Percentiles rank a stretch among this genome's conserved stretches.
Conservation (phyloP, 73 alveolate species). For the Tetrahymena thermophila region DNA sequence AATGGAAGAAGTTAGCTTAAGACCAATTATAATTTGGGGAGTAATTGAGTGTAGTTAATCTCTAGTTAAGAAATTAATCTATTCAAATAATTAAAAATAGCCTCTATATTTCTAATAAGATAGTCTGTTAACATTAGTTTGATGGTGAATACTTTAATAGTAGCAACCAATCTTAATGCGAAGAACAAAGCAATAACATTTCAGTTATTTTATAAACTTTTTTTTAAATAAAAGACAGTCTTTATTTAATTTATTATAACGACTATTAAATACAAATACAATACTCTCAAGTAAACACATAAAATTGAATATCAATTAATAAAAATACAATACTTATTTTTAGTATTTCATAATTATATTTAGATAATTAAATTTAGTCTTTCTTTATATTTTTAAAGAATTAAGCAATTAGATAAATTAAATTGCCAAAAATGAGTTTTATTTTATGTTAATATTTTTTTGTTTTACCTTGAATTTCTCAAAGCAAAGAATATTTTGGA, state of each 20-base stretch:
- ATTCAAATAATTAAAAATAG: neutral
- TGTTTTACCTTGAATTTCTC: no score
- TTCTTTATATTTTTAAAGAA: no score
- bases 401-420: no score
- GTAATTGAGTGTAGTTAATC: neutral
- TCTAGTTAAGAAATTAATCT: neutral
- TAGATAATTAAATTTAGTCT: no score
- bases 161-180: neutral
- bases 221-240: neutral
- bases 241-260: neutral
- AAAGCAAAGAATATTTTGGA: no score
- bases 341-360: neutral
- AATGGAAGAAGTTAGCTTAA: neutral
- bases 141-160: neutral
- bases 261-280: neutral
- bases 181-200: neutral
- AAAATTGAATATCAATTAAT: neutral
- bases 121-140: neutral
- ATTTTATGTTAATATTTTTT: no score
- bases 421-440: no score
- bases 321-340: neutral
- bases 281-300: neutral
- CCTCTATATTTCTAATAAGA: neutral
- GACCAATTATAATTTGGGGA: neutral
- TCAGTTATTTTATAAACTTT: neutral